Conservation (phyloP, 163 green algal species). For the Picocystis sp. region DNA sequence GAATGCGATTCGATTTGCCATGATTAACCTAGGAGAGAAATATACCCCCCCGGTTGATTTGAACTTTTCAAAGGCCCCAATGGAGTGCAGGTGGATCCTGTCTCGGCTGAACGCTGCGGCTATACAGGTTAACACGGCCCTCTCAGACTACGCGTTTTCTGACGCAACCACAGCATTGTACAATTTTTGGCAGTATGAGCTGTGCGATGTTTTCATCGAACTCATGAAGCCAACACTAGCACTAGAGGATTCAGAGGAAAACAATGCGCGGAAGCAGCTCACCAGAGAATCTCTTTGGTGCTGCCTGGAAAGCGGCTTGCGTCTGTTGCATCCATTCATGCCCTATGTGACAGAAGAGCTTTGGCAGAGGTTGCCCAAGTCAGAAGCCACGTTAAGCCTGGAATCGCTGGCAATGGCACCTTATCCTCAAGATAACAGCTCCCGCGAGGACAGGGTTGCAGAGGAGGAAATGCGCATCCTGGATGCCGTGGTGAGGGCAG, state of each 20-base stretch:
- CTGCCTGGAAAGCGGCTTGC: slow-evolving; percentile 46
- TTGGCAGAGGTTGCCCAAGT: slow-evolving; percentile 76
- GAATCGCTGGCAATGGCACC: neutral
- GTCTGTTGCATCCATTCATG: slow-evolving; percentile 95
- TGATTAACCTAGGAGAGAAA: slow-evolving; percentile 69
- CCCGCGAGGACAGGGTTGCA: slow-evolving; percentile 1
- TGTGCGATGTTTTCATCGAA: slow-evolving; percentile 99
- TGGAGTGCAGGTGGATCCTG: slow-evolving; percentile 67
- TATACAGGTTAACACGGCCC: slow-evolving; percentile 12
- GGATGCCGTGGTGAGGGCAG: too few relatives aligned
- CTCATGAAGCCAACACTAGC: slow-evolving; percentile 80
- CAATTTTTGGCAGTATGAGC: slow-evolving; percentile 80
- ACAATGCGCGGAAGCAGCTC: slow-evolving; percentile 9
- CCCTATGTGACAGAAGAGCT: slow-evolving; percentile 97
- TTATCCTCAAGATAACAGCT: neutral
- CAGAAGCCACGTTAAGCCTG: neutral
- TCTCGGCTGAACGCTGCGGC: slow-evolving; percentile 42
- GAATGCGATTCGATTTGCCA: slow-evolving; percentile 92
- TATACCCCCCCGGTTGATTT: slow-evolving; percentile 25
- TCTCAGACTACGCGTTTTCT: slow-evolving; percentile 59
- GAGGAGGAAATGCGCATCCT: slow-evolving; percentile 23
- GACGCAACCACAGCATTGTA: slow-evolving; percentile 60
- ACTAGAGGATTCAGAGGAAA: slow-evolving; percentile 6
- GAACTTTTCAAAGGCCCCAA: slow-evolving; percentile 23
- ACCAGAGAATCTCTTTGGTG: slow-evolving; percentile 31